phyloP scores from a whole-genome alignment of 768 basidiomycete genomes.

The Dictyophora rubrovolvata region DNA sequence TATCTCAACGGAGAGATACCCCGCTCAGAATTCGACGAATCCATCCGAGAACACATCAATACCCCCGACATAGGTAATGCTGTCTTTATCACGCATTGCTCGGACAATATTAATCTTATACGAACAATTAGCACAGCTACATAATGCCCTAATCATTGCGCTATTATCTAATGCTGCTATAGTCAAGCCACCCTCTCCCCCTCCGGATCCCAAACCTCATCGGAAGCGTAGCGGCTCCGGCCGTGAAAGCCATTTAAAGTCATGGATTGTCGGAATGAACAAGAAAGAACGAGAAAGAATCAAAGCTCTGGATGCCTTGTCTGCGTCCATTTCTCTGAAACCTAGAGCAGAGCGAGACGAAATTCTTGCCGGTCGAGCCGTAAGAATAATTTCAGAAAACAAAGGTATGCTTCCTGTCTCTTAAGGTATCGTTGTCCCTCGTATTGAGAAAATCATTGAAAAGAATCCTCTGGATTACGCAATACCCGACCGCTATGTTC shows the following conservation, averaged over 20 bases:
- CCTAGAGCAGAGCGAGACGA: slow-evolving; percentile 52
- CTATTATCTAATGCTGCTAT: slow-evolving; percentile 71
- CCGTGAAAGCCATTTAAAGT: slow-evolving; percentile 55
- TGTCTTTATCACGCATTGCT: background rate
- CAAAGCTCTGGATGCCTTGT: slow-evolving; percentile 34
- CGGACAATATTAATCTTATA: slow-evolving; percentile 8
- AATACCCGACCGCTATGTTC: slow-evolving; percentile 66
- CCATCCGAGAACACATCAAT: slow-evolving; percentile 51
- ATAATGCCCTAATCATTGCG: slow-evolving; percentile 77
- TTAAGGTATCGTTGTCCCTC: too few species aligned
- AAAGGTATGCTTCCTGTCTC: slow-evolving; percentile 35
- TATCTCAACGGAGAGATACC: slow-evolving; percentile 64
- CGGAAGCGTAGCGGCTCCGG: slow-evolving; percentile 56
- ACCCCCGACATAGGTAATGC: slow-evolving; percentile 40
- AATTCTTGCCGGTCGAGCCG: slow-evolving; percentile 58
- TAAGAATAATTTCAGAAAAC: slow-evolving; percentile 53
- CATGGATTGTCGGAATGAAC: slow-evolving; percentile 64
- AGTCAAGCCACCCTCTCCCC: slow-evolving; percentile 56
- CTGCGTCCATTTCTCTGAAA: slow-evolving; percentile 30
- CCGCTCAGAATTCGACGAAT: slow-evolving; percentile 66
- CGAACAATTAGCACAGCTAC: slow-evolving; percentile 51
- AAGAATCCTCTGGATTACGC: slow-evolving; percentile 64
- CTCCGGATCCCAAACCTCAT: slow-evolving; percentile 52
- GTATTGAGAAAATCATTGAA: too few species aligned
- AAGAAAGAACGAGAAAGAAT: slow-evolving; percentile 68